Evolutionary conservation across 1,284 basidiomycete species (phyloP), one percentile per base, ranked within the genome.

Genomic region (Coniophora puteana): DNA sequence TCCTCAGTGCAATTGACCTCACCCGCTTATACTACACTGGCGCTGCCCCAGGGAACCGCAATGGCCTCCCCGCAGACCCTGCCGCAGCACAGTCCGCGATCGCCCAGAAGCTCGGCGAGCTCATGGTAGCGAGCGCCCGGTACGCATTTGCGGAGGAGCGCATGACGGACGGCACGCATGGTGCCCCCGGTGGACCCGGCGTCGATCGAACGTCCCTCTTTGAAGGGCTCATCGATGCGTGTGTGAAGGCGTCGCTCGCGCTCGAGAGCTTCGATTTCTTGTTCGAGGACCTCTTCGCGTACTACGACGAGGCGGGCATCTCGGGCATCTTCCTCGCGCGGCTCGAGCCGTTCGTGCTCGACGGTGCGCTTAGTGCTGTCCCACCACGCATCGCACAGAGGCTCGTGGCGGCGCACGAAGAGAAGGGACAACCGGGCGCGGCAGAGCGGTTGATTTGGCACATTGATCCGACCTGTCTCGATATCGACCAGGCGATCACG

Each of bases 131-230:
- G 1, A 97, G 95, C 0, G 74, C 89, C 24, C 78, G 76, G 22
- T 98, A 95, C 62, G 82, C 89, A 0, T 99, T 99, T 61, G 94
- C 93, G 3, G 91, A 96, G 52, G 93, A 97, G 8, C 83, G 94
- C 13, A 83, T 98, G 78, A 83, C 74, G 16, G 95, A 97, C 59
- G 79, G 75, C 32, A 96, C 93, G 1, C 93, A 96, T 61, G 66
- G 74, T 44, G 87, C 83, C 14, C 69, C 79, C 3, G 88, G 93
- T 53, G 89, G 90, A 12, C 80, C 93, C 26, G 94, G 94, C 18
- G 92, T 97, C 5, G 93, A 98, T 60, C 78, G 93, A 28, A 97
- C 93, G 1, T 71, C 78, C 14, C 69, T 98, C 8, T 99, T 98
- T 53, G 89, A 97, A 65, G 84, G 80, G 21, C 74, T 99, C 4